Evolutionary conservation across 1,139 yeast genomes (phyloP).

Genomic region (Saccharomyces hybrid): DNA sequence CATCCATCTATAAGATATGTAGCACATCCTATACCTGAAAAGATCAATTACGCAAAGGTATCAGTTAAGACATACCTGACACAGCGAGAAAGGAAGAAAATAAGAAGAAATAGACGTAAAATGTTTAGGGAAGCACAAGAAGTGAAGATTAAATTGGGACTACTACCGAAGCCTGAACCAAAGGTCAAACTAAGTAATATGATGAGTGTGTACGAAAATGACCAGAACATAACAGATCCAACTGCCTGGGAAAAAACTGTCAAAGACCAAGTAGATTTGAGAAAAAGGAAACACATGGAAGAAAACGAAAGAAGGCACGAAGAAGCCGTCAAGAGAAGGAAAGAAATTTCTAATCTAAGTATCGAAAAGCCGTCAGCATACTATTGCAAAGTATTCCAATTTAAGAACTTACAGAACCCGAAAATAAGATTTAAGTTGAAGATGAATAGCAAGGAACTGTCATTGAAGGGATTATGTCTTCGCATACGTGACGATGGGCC

Average conservation of each 20-base stretch:
- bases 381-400: constrained; percentile 55
- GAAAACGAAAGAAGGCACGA: constrained; percentile 50
- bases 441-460: constrained; percentile 68
- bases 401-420: constrained; percentile 50
- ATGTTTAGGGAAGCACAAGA: constrained; percentile 61
- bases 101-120: constrained; percentile 65
- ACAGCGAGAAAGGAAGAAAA: constrained; percentile 65
- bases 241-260: constrained; percentile 77
- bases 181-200: constrained; percentile 77
- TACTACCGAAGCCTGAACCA: constrained; percentile 85
- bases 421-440: constrained; percentile 69
- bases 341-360: background rate
- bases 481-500: constrained; percentile 38
- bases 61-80: constrained; percentile 54
- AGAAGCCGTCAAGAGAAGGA: constrained; percentile 16
- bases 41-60: constrained; percentile 48
- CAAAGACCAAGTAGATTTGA: constrained; percentile 54
- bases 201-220: constrained; percentile 70
- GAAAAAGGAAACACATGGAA: constrained; percentile 53
- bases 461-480: constrained; percentile 52
- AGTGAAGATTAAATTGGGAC: constrained; percentile 70
- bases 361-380: constrained; percentile 2
- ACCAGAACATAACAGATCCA: constrained; percentile 85
- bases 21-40: constrained; percentile 72
- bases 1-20: constrained; percentile 40